phyloP scores from a whole-genome alignment of 129 eudicot species.

The Pseudognaphalium luteoalbum region DNA sequence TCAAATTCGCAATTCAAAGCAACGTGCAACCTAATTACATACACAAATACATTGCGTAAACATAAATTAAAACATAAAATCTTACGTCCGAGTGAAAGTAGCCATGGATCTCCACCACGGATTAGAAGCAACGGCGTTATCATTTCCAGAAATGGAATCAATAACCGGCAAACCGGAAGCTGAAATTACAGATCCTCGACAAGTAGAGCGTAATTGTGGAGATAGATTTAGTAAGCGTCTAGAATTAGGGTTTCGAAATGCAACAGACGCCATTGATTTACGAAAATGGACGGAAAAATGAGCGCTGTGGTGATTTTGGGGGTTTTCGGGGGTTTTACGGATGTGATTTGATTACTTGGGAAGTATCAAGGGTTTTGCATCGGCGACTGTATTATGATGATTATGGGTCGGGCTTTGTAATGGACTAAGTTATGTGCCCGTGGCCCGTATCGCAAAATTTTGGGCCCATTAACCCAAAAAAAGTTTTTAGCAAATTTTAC shows the following conservation, averaged over 20 bases:
- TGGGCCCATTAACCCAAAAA: no score
- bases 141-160: slow-evolving; percentile 45
- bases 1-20: neutral
- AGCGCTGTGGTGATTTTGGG: neutral
- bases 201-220: slow-evolving; percentile 55
- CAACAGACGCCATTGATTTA: slow-evolving; percentile 68
- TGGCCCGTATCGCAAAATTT: neutral
- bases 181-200: slow-evolving; percentile 50
- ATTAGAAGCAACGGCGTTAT: slow-evolving; percentile 18
- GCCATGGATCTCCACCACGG: slow-evolving; percentile 99
- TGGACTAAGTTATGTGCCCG: slow-evolving; percentile 15
- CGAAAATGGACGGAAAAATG: neutral
- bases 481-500: no score
- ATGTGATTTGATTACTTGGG: slow-evolving; percentile 16
- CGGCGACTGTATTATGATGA: neutral
- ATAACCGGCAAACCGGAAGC: slow-evolving; percentile 37
- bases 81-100: slow-evolving; percentile 87
- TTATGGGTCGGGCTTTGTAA: slow-evolving; percentile 17
- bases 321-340: slow-evolving; percentile 48
- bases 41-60: neutral
- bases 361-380: slow-evolving; percentile 32
- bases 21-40: neutral
- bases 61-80: neutral
- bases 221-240: slow-evolving; percentile 50
- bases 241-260: slow-evolving; percentile 56